Evolutionary conservation across 768 basidiomycete species (phyloP).

Genomic region (Baorangia bicolor): DNA sequence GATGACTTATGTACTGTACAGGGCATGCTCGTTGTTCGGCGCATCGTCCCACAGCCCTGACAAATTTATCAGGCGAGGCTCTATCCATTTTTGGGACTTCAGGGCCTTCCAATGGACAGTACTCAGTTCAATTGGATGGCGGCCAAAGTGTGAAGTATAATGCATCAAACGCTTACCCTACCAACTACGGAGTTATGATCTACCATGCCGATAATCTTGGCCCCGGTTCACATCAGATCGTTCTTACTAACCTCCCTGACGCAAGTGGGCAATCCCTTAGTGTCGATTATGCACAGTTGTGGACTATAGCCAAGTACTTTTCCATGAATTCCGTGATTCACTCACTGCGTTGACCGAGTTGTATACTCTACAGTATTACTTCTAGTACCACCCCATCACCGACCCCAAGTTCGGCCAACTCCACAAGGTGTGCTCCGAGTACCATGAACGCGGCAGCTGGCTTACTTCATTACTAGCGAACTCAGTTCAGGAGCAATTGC

Average conservation of each 20-base stretch:
- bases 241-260: conserved; percentile 33
- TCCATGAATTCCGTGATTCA: neutral
- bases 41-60: neutral
- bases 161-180: conserved; percentile 16
- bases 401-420: neutral
- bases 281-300: conserved; percentile 36
- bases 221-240: conserved; percentile 36
- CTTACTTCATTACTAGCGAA: conserved; percentile 7
- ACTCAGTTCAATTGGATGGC: conserved; percentile 38
- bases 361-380: neutral
- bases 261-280: conserved; percentile 20
- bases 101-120: conserved; percentile 36
- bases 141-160: conserved; percentile 21
- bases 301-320: conserved; percentile 19
- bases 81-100: conserved; percentile 46
- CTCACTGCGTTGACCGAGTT: neutral
- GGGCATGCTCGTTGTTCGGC: conserved; percentile 16
- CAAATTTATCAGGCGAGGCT: conserved; percentile 35
- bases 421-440: conserved; percentile 1
- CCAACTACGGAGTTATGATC: conserved; percentile 30
- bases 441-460: neutral
- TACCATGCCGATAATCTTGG: conserved; percentile 41
- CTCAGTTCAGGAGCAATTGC: conserved; percentile 24
- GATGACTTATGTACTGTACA: conserved; percentile 9
- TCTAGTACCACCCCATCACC: neutral